These are phyloP conservation scores for Monosporascus sp. DNA, from an alignment of 2,329 filamentous ascomycete species.

Conservation along the genomic window DNA sequence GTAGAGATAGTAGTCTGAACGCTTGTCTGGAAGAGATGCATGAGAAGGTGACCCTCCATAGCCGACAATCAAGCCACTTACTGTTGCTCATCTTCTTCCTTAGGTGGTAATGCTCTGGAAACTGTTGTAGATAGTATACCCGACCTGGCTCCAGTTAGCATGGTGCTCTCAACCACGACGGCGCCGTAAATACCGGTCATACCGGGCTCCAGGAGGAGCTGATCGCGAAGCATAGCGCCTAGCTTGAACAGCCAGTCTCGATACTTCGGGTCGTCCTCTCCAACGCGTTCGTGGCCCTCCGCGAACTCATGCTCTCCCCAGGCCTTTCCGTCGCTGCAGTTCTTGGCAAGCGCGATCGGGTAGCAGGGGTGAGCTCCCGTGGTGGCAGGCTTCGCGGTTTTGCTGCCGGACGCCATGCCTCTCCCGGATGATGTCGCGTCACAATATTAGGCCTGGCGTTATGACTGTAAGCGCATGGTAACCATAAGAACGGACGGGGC, in stretches of 20 bases:
- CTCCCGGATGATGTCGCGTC: background rate
- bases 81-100: constrained; percentile 5
- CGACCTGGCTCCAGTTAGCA: constrained; percentile 2
- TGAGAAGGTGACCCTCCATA: background rate
- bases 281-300: background rate
- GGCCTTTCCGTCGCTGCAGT: constrained; percentile 8
- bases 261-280: constrained; percentile 5
- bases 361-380: background rate
- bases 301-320: constrained; percentile 7
- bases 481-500: too few species aligned
- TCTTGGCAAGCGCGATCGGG: background rate
- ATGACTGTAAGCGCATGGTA: too few species aligned
- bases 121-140: constrained; percentile 3
- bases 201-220: constrained; percentile 5
- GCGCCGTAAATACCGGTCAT: background rate
- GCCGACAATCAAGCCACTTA: background rate
- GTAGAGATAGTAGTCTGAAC: constrained; percentile 10
- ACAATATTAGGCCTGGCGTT: too few species aligned
- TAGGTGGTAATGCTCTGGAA: constrained; percentile 9
- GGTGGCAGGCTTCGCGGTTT: too few species aligned
- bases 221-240: constrained; percentile 6
- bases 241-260: constrained; percentile 6
- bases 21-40: background rate
- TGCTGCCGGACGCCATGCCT: too few species aligned
- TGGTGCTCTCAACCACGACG: too few species aligned